Conservation (phyloP, 768 basidiomycete species). For the Leccinum disarticulatum region DNA sequence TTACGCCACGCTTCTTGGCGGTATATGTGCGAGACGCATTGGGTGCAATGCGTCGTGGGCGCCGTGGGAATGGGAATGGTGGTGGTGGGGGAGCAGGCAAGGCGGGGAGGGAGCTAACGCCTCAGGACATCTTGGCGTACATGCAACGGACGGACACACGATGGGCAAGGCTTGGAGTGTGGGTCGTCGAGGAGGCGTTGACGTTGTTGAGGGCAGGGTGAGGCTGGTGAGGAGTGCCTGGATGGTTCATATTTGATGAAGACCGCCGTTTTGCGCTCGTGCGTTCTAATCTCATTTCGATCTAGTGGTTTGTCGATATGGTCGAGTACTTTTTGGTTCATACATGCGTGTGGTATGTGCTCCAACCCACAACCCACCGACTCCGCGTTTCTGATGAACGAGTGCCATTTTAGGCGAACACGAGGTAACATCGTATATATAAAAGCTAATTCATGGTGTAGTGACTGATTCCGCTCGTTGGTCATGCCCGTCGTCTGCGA, state of each 20-base stretch:
- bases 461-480: background rate
- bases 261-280: background rate
- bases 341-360: too few relatives aligned
- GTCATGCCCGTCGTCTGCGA: constrained; percentile 15
- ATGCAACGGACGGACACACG: constrained; percentile 55
- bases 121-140: constrained; percentile 46
- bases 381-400: too few relatives aligned
- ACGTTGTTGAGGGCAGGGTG: constrained; percentile 26
- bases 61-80: background rate
- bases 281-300: background rate
- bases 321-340: background rate
- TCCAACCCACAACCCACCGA: too few relatives aligned
- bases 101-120: constrained; percentile 25
- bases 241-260: background rate
- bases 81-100: constrained; percentile 12
- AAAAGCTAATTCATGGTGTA: too few relatives aligned
- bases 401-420: too few relatives aligned
- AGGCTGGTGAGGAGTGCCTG: background rate
- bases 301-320: background rate
- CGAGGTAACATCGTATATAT: too few relatives aligned
- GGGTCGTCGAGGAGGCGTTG: constrained; percentile 64
- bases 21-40: constrained; percentile 48
- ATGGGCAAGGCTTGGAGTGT: constrained; percentile 65
- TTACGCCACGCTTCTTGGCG: constrained; percentile 53
- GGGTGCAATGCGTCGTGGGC: constrained; percentile 28